These are phyloP conservation scores for Termitomyces sp. DNA, from an alignment of 768 basidiomycete genomes.

Conservation along the genomic window DNA sequence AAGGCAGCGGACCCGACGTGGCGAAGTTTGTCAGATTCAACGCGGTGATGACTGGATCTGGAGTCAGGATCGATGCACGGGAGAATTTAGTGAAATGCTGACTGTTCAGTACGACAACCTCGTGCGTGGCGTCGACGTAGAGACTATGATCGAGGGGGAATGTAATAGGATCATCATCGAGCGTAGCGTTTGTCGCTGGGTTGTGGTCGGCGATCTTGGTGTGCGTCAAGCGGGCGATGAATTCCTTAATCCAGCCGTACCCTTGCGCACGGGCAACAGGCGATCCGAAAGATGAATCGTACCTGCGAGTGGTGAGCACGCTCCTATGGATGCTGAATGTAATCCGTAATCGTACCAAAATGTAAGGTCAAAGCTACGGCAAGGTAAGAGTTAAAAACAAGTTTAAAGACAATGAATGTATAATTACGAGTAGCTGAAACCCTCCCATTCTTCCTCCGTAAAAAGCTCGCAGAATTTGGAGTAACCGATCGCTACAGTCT, in stretches of 20 bases:
- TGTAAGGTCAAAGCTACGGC: conserved; percentile 50
- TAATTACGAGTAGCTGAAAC: conserved; percentile 70
- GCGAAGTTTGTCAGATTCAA: conserved; percentile 79
- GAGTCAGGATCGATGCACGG: neutral
- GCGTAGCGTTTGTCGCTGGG: conserved; percentile 79
- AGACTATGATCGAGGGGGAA: conserved; percentile 70
- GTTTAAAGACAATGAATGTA: neutral
- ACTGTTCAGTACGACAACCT: conserved; percentile 83
- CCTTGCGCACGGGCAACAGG: conserved; percentile 75
- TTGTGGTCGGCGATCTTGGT: conserved; percentile 60
- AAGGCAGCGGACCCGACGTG: conserved; percentile 68
- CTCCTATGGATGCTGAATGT: neutral
- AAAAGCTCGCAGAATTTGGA: conserved; percentile 89
- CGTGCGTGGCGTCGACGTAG: conserved; percentile 89
- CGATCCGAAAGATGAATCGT: conserved; percentile 76
- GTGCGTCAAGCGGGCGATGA: conserved; percentile 79
- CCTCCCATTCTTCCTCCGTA: conserved; percentile 89
- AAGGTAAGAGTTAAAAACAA: neutral
- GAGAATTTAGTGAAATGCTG: neutral
- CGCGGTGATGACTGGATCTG: conserved; percentile 65
- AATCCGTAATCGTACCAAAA: conserved; percentile 43
- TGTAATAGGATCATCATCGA: conserved; percentile 60
- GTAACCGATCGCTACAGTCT: conserved; percentile 87
- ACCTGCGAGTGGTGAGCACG: conserved; percentile 30
- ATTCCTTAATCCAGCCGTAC: conserved; percentile 77